These are phyloP conservation scores for Beauveria sp. DNA, from an alignment of 2,329 filamentous ascomycete species.

Conservation along the genomic window DNA sequence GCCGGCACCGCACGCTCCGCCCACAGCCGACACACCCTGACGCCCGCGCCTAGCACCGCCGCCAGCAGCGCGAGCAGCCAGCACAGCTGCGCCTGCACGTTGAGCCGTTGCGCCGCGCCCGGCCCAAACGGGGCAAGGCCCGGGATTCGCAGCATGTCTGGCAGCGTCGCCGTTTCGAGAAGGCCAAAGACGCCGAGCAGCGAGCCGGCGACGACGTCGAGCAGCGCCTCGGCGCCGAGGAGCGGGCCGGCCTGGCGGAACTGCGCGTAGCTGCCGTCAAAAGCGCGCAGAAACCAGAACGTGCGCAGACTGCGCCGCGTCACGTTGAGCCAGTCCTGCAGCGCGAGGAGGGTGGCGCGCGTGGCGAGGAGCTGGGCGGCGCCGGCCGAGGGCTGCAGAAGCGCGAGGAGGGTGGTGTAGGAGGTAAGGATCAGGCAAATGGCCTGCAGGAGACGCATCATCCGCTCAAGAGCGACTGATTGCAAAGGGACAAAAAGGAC, in stretches of 20 bases:
- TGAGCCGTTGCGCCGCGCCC: slow-evolving; percentile 37
- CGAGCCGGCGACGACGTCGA: slow-evolving; percentile 50
- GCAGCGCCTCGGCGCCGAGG: slow-evolving; percentile 30
- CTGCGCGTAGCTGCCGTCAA: slow-evolving; percentile 40
- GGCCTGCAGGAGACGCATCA: slow-evolving; percentile 50
- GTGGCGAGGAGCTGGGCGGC: slow-evolving; percentile 20
- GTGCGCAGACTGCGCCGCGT: slow-evolving; percentile 57
- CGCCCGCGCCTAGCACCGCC: slow-evolving; percentile 35
- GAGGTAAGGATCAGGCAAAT: slow-evolving; percentile 39
- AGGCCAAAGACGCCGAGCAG: slow-evolving; percentile 61
- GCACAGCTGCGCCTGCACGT: slow-evolving; percentile 57
- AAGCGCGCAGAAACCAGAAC: slow-evolving; percentile 59
- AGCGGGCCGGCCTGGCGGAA: slow-evolving; percentile 22
- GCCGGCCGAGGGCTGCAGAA: slow-evolving; percentile 20
- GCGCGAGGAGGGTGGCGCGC: slow-evolving; percentile 23
- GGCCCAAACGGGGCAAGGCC: slow-evolving; percentile 46
- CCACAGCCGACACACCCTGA: slow-evolving; percentile 33
- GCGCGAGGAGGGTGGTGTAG: slow-evolving; percentile 33
- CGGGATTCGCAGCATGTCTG: slow-evolving; percentile 39
- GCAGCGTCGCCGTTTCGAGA: slow-evolving; percentile 56
- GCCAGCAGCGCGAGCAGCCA: slow-evolving; percentile 59
- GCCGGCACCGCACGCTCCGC: slow-evolving; percentile 29
- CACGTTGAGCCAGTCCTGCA: slow-evolving; percentile 38
- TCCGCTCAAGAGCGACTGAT: slow-evolving; percentile 53
- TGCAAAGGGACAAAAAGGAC: background rate